A percentile compares a stretch with the other conserved stretches of the same genome.
Evolutionary conservation across 176 grass and related monocot species (phyloP).

Genomic region (Hsuehochloa calcarea): DNA sequence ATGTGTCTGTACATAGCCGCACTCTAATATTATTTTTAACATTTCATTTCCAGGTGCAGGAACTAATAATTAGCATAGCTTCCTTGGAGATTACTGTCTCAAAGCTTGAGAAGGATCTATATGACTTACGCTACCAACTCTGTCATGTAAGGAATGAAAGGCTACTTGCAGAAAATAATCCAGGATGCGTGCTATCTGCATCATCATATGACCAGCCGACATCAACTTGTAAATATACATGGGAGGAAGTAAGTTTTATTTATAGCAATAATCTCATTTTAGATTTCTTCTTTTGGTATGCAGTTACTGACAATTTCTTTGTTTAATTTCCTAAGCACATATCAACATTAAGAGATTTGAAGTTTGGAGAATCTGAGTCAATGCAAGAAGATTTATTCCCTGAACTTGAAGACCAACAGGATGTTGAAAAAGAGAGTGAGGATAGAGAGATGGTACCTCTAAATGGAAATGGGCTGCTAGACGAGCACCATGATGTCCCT

Average conservation of each 20-base stretch:
- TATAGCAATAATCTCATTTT: not conserved
- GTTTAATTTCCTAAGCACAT: slow-evolving; percentile 42
- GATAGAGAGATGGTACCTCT: slow-evolving; percentile 1
- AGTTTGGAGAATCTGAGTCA: slow-evolving; percentile 40
- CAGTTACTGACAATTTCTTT: slow-evolving; percentile 22
- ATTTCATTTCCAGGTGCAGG: slow-evolving; percentile 51
- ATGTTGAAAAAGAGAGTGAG: slow-evolving; percentile 12
- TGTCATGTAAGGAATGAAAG: slow-evolving; percentile 67
- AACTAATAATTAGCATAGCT: slow-evolving; percentile 77
- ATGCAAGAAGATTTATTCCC: slow-evolving; percentile 47
- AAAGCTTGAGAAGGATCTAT: slow-evolving; percentile 81
- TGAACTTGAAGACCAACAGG: slow-evolving; percentile 35
- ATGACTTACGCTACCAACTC: slow-evolving; percentile 56
- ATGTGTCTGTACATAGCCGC: not conserved
- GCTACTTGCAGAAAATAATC: slow-evolving; percentile 52
- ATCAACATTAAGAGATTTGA: slow-evolving; percentile 47
- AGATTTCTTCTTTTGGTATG: not conserved
- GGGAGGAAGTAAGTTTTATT: slow-evolving; percentile 59
- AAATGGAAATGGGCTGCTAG: slow-evolving; percentile 30
- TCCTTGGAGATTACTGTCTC: slow-evolving; percentile 74
- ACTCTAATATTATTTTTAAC: slow-evolving; percentile 10
- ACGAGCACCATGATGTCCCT: slow-evolving; percentile 33
- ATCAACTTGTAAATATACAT: slow-evolving; percentile 38
- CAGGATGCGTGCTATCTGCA: slow-evolving; percentile 22
- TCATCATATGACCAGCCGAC: slow-evolving; percentile 17